phyloP scores from a whole-genome alignment of 2,329 filamentous ascomycete genomes.

The Fusarium sp. region DNA sequence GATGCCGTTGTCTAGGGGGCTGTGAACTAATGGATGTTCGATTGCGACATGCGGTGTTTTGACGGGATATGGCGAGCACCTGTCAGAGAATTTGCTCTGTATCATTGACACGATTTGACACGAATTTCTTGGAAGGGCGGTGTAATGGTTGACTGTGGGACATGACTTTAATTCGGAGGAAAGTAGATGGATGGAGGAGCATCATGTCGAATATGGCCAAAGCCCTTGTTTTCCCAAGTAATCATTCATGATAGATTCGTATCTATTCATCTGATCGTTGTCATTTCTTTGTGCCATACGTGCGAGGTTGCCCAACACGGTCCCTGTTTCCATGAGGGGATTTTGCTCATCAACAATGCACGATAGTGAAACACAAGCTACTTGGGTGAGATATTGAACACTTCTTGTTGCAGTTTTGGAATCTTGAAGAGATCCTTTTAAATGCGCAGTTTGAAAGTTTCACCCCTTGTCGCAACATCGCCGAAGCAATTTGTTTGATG shows the following conservation, averaged over 20 bases:
- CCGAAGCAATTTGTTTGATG: neutral
- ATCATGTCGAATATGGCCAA: constrained; percentile 43
- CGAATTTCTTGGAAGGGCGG: constrained; percentile 51
- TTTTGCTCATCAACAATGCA: neutral
- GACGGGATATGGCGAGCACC: constrained; percentile 42
- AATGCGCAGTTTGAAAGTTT: neutral
- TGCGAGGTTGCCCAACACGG: neutral
- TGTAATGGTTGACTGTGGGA: constrained; percentile 48
- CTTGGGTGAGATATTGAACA: neutral
- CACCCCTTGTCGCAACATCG: neutral
- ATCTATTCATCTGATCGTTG: constrained; percentile 1
- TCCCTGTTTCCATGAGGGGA: neutral
- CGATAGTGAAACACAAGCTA: neutral
- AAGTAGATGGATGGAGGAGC: constrained; percentile 42
- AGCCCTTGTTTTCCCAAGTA: constrained; percentile 35
- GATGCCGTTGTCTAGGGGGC: constrained; percentile 48
- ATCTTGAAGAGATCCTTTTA: neutral
- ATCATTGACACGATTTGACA: constrained; percentile 49
- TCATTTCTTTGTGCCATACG: neutral
- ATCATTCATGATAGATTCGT: constrained; percentile 16
- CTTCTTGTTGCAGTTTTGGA: neutral
- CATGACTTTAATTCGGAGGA: constrained; percentile 46
- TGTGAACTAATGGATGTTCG: constrained; percentile 41
- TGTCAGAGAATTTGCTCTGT: constrained; percentile 45
- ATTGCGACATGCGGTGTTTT: constrained; percentile 15